phyloP scores from a whole-genome alignment of 2,329 filamentous ascomycete species.

The Fusarium euwallaceae region DNA sequence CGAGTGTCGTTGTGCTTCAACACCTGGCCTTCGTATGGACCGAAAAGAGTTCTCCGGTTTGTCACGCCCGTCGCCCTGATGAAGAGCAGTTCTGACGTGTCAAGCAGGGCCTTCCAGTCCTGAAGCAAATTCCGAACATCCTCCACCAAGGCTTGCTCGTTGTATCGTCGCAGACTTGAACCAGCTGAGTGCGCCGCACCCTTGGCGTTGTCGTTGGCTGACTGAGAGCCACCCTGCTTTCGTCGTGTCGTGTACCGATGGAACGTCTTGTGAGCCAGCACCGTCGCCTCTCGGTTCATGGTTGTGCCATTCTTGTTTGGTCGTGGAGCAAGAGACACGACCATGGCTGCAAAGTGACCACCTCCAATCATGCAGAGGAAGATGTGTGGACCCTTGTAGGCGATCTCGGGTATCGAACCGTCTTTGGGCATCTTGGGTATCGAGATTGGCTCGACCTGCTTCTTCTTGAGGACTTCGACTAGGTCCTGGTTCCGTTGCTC shows the following conservation, averaged over 20 bases:
- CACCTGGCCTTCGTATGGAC: conserved; percentile 90
- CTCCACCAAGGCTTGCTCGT: conserved; percentile 89
- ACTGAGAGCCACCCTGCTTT: conserved; percentile 96
- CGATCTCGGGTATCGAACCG: conserved; percentile 65
- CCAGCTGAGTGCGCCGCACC: conserved; percentile 95
- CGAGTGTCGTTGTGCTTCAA: conserved; percentile 83
- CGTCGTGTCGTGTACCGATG: conserved; percentile 96
- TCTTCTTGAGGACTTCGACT: conserved; percentile 77
- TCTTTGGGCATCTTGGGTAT: conserved; percentile 69
- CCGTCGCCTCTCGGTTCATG: conserved; percentile 86
- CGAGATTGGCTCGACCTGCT: conserved; percentile 78
- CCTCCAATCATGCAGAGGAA: conserved; percentile 99
- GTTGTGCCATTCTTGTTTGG: conserved; percentile 76
- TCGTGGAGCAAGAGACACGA: conserved; percentile 88
- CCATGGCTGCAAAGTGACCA: conserved; percentile 97
- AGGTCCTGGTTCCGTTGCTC: conserved; percentile 75
- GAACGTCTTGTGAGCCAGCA: conserved; percentile 96
- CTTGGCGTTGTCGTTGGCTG: conserved; percentile 93
- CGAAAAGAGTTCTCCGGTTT: conserved; percentile 89
- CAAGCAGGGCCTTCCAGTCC: conserved; percentile 89
- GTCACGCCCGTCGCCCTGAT: conserved; percentile 89
- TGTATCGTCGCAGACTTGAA: conserved; percentile 89
- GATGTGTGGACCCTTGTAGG: conserved; percentile 82
- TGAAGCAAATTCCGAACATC: conserved; percentile 85
- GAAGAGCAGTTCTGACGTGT: conserved; percentile 87